phyloP scores from a whole-genome alignment of 306 rosid species.

The Cucumis cinereus region DNA sequence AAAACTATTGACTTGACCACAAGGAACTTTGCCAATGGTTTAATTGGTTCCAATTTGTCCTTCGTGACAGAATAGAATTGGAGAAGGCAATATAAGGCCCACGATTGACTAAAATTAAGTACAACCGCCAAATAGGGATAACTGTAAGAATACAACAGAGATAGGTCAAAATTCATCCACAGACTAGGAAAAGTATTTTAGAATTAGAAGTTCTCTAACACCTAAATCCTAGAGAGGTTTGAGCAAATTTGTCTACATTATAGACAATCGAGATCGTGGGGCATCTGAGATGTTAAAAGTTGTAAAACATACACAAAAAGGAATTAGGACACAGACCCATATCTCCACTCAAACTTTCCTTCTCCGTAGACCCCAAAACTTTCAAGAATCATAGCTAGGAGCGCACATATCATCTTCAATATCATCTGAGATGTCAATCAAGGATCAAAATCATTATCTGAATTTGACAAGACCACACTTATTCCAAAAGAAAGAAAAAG shows the following conservation, averaged over 20 bases:
- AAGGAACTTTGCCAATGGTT: constrained; percentile 84
- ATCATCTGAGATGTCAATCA: constrained; percentile 60
- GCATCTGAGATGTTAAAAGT: constrained; percentile 3
- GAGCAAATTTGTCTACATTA: not conserved
- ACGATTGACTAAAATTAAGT: constrained; percentile 96
- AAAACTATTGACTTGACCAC: constrained; percentile 86
- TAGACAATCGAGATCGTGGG: not conserved
- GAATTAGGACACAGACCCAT: constrained; percentile 50
- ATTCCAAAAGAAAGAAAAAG: constrained; percentile 10
- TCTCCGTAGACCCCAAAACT: constrained; percentile 93
- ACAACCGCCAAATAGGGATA: constrained; percentile 90
- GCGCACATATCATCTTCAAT: constrained; percentile 83
- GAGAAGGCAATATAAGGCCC: constrained; percentile 96
- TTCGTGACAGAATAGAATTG: constrained; percentile 90
- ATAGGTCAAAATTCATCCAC: constrained; percentile 12
- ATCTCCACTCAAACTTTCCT: constrained; percentile 87
- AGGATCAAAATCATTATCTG: constrained; percentile 14
- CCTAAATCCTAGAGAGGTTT: not conserved
- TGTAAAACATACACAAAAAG: not conserved
- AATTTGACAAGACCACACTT: not conserved
- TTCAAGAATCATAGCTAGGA: constrained; percentile 89
- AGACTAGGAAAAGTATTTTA: not conserved
- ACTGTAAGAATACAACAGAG: constrained; percentile 38
- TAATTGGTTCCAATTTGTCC: constrained; percentile 76
- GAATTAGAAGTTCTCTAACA: not conserved